These are phyloP conservation scores for Aquilaria agallochum DNA, from an alignment of 441 rosid species.

Conservation along the genomic window DNA sequence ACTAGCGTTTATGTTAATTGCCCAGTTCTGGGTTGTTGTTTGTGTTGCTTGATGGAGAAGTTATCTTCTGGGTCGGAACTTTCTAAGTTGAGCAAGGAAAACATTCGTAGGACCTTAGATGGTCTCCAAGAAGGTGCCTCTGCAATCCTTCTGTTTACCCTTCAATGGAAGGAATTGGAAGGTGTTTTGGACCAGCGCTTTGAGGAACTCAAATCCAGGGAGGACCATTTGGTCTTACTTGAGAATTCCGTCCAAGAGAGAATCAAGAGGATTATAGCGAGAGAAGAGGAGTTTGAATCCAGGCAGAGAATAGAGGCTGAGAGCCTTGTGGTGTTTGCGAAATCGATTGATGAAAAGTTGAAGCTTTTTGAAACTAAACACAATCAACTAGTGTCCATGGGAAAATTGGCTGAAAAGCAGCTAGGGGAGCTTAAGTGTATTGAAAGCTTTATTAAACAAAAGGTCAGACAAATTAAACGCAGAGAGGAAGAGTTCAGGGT, in stretches of 20 bases:
- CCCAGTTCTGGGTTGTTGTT: neutral
- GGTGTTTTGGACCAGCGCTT: neutral
- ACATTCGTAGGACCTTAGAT: neutral
- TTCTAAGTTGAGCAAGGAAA: neutral
- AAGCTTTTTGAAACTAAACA: neutral
- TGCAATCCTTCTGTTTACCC: conserved; percentile 6
- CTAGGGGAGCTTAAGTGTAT: neutral
- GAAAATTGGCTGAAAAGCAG: neutral
- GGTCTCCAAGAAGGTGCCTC: conserved; percentile 9
- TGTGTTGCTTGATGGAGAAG: conserved; percentile 5
- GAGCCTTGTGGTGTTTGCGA: neutral
- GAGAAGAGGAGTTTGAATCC: neutral
- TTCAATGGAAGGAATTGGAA: conserved; percentile 8
- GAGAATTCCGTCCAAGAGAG: neutral
- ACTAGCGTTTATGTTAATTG: neutral
- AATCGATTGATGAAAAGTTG: conserved; percentile 5
- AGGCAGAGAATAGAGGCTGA: neutral
- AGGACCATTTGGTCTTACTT: neutral
- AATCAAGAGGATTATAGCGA: conserved; percentile 1
- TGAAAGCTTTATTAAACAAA: neutral
- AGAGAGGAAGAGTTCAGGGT: neutral
- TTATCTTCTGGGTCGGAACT: neutral
- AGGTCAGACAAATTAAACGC: neutral
- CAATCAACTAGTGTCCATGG: neutral
- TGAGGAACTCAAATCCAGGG: conserved; percentile 3